phyloP scores from a whole-genome alignment of 2,329 filamentous ascomycete genomes.

The Aplosporella prunicola region DNA sequence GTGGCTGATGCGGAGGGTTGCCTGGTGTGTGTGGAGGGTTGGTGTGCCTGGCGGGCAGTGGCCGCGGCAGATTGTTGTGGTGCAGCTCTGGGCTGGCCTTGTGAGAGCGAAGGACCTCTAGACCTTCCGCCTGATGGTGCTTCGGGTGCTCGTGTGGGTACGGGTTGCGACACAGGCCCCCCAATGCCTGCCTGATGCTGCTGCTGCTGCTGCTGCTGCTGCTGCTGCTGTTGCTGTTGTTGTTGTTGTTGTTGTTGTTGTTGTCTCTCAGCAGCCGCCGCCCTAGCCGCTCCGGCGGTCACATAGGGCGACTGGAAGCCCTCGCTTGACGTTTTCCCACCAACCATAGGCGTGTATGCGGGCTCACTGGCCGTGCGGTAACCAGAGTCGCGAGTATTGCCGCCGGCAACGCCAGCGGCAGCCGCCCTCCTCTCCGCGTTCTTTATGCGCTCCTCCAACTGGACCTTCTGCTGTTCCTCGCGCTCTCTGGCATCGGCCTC shows the following conservation, averaged over 20 bases:
- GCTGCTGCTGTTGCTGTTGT: too few relatives aligned
- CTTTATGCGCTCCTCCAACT: conserved; percentile 40
- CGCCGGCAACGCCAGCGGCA: conserved; percentile 44
- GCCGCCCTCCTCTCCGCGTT: conserved; percentile 54
- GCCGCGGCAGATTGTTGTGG: conserved; percentile 19
- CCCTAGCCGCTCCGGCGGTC: conserved; percentile 2
- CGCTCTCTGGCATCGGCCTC: conserved; percentile 49
- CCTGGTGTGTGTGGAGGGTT: conserved; percentile 18
- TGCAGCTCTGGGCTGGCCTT: conserved; percentile 25
- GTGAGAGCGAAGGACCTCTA: conserved; percentile 18
- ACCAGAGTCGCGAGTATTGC: conserved; percentile 10
- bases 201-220: too few relatives aligned
- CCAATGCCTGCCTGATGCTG: too few relatives aligned
- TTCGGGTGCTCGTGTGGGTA: conserved; percentile 2
- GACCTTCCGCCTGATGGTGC: conserved; percentile 3
- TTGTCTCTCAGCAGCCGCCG: too few relatives aligned
- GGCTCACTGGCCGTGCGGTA: background rate
- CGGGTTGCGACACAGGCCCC: conserved; percentile 6
- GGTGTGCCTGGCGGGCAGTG: conserved; percentile 1
- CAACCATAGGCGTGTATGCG: too few relatives aligned
- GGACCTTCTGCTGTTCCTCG: conserved; percentile 38
- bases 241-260: too few relatives aligned
- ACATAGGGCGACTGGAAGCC: conserved; percentile 1
- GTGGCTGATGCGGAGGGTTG: conserved; percentile 22
- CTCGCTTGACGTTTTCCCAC: conserved; percentile 4